A percentile compares a stretch with the other conserved stretches of the same genome.
Evolutionary conservation across 2,329 filamentous ascomycete species (phyloP).

Genomic region (Aureobasidium subglaciale): DNA sequence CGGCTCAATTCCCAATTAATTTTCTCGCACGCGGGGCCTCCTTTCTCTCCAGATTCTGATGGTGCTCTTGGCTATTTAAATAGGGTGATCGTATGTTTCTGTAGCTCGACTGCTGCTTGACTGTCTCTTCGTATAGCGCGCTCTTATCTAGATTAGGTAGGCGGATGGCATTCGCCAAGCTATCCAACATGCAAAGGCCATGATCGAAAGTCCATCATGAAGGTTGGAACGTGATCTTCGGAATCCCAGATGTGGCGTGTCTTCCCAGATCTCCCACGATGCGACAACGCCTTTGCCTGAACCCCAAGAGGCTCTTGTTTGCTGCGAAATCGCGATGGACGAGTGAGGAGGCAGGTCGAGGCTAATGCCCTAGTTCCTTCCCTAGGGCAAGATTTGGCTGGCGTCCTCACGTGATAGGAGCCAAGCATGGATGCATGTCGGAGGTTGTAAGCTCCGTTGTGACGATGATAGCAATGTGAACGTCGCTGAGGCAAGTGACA

Average conservation of each 20-base stretch:
- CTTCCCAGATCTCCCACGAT: background rate
- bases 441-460: background rate
- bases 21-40: background rate
- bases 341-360: background rate
- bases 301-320: background rate
- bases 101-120: too few relatives aligned
- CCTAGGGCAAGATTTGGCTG: background rate
- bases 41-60: background rate
- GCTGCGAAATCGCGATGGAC: background rate
- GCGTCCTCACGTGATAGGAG: background rate
- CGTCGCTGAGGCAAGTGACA: slow-evolving; percentile 9
- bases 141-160: background rate
- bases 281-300: background rate
- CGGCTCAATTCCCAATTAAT: background rate
- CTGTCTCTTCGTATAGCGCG: background rate
- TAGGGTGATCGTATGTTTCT: background rate
- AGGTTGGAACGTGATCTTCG: background rate
- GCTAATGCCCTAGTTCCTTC: too few relatives aligned
- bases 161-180: background rate
- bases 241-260: background rate
- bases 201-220: background rate
- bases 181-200: too few relatives aligned
- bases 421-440: background rate
- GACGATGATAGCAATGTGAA: background rate
- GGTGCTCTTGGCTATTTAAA: background rate